A percentile compares a stretch with the other conserved stretches of the same genome.
Conservation (phyloP, 2,329 filamentous ascomycete species). For the Colletotrichum sp. region DNA sequence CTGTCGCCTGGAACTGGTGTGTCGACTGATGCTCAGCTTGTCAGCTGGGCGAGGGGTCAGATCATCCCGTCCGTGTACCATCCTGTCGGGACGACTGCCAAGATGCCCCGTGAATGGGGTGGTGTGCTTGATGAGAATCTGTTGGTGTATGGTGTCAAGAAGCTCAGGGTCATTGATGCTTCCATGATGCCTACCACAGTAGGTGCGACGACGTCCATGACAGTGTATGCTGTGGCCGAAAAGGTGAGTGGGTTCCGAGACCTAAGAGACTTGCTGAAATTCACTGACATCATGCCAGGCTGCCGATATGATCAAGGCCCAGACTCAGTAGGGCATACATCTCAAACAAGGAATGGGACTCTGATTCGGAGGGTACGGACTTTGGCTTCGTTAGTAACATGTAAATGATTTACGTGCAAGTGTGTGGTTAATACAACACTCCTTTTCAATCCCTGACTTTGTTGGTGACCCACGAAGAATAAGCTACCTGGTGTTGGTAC, state of each 20-base stretch:
- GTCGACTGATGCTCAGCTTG: slow-evolving; percentile 24
- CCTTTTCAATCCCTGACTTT: accelerated
- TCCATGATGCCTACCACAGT: slow-evolving; percentile 26
- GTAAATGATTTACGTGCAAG: neutral
- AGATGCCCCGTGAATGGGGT: slow-evolving; percentile 31
- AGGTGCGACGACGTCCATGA: slow-evolving; percentile 24
- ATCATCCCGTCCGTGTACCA: slow-evolving; percentile 31
- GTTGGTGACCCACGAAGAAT: neutral
- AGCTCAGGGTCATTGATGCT: slow-evolving; percentile 24
- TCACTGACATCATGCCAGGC: neutral
- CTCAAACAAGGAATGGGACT: neutral
- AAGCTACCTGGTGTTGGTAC: neutral
- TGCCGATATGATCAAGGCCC: slow-evolving; percentile 20
- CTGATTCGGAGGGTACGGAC: accelerated
- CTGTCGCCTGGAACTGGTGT: slow-evolving; percentile 25
- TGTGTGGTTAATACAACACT: neutral
- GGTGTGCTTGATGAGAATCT: slow-evolving; percentile 32
- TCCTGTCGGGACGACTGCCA: slow-evolving; percentile 31
- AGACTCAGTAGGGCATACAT: neutral
- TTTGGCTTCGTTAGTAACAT: neutral
- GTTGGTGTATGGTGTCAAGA: slow-evolving; percentile 31
- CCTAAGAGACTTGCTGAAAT: neutral
- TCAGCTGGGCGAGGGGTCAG: slow-evolving; percentile 23
- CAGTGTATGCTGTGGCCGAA: slow-evolving; percentile 24
- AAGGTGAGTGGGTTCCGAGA: slow-evolving; percentile 1